Base-by-base conservation (phyloP, 2,329 filamentous ascomycete species). In the Lachnellula arida region DNA sequence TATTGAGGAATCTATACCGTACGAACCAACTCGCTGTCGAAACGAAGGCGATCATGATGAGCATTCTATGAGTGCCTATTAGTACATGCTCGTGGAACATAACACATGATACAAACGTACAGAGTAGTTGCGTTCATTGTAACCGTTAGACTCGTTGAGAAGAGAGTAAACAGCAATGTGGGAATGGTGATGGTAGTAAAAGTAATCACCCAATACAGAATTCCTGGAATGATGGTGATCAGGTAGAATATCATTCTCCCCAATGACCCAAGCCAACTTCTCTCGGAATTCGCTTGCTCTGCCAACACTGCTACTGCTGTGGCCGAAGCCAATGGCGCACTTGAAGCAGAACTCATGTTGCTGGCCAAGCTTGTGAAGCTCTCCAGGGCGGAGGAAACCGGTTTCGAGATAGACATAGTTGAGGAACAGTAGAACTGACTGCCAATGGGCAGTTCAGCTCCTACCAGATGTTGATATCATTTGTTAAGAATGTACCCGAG, bases 41-140 rank as follows among this genome's bases (percentile, higher is more conserved):
- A 50, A 90, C 85, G 56, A 96, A 75, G 54, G 83, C 85, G 39
- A 87, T 78, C 56, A 91, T 68, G 55, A 97, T 90, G 63, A 97
- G 75, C 72, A 95, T 84, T 48, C 86, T 88, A 59, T 32, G 15
- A 35, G 23, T 8, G 34, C 32, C 4, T 25, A 12, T 51, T 55
- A 58, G 53, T 19, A 57, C 17, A 15, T 23, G 22, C 40, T n/a
- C 3, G 46, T 37, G 34, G 40, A 12, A 42, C 60, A 64, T 60
- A 68, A 60, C 35, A 54, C 46, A 44, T 53, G 12, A 44, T 23
- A 55, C 7, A 40, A 23, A 67, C 85, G 70, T 84, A 95, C 85
- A 99, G 74, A 17, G 94, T 99, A 19, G 93, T 97, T 65, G 94
- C 93, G 71, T 97, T 97, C 92, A 99, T 95, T 11, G 94, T 99